Percentiles rank a stretch among this genome's conserved stretches.
phyloP scores from a whole-genome alignment of 768 basidiomycete genomes.

The Ephemerocybe angulata region DNA sequence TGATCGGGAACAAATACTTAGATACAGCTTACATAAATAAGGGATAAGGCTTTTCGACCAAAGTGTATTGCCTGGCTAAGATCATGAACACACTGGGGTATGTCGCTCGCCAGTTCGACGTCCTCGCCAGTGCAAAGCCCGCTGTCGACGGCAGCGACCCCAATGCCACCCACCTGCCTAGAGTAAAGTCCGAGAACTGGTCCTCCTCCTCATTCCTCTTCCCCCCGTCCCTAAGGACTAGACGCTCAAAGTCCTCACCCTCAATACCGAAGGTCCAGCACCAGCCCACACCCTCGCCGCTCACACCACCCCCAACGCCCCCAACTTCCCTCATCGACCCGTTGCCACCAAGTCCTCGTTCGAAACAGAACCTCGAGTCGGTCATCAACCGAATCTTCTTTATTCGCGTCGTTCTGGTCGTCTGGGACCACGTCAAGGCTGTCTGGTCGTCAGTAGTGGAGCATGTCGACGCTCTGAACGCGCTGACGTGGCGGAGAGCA shows the following conservation, averaged over 20 bases:
- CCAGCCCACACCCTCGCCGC: no score
- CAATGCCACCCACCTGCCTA: slow-evolving; percentile 32
- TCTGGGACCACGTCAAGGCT: slow-evolving; percentile 66
- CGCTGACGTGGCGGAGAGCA: slow-evolving; percentile 13
- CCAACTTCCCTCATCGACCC: slow-evolving; percentile 21
- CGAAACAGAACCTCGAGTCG: slow-evolving; percentile 37
- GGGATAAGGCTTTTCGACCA: background rate
- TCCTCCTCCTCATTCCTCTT: slow-evolving; percentile 52
- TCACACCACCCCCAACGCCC: slow-evolving; percentile 6
- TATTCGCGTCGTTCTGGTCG: slow-evolving; percentile 61
- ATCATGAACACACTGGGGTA: slow-evolving; percentile 79
- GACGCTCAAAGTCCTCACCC: slow-evolving; percentile 65
- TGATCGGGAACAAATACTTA: slow-evolving; percentile 25
- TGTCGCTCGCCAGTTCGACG: slow-evolving; percentile 81
- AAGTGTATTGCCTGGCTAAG: background rate
- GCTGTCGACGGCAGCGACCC: slow-evolving; percentile 53
- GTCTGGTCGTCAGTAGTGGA: slow-evolving; percentile 51
- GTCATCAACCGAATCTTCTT: slow-evolving; percentile 62
- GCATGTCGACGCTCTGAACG: slow-evolving; percentile 12
- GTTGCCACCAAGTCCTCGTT: slow-evolving; percentile 28
- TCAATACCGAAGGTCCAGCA: slow-evolving; percentile 32
- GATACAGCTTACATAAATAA: slow-evolving; percentile 7
- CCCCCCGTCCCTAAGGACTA: slow-evolving; percentile 37
- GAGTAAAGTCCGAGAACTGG: slow-evolving; percentile 47
- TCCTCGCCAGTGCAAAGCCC: slow-evolving; percentile 53